A percentile compares a stretch with the other conserved stretches of the same genome.
Conservation (phyloP, 108 stramenopile species). For the Pseudonitzschia pungens region DNA sequence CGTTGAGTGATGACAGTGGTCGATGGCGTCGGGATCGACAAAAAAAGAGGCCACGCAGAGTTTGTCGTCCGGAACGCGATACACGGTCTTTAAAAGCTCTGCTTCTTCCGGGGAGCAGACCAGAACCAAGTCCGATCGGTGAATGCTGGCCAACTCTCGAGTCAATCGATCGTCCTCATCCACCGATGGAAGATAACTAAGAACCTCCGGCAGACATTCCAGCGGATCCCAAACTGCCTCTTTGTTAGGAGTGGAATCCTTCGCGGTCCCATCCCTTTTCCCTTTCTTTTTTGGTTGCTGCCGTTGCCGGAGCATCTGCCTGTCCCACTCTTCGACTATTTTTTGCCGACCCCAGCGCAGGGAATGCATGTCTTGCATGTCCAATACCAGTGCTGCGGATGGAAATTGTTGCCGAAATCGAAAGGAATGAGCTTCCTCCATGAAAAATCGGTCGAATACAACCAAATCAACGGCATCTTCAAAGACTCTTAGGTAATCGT, state of each 20-base stretch:
- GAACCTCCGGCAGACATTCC: conserved; percentile 8
- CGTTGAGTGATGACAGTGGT: background rate
- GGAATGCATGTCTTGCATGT: conserved; percentile 88
- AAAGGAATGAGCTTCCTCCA: conserved; percentile 77
- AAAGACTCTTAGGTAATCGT: background rate
- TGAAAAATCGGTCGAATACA: conserved; percentile 74
- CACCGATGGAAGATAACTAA: conserved; percentile 3
- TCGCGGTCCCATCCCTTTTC: background rate
- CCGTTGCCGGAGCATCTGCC: background rate
- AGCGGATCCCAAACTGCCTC: conserved; percentile 18
- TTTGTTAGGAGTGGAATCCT: too few species aligned
- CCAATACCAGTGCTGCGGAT: conserved; percentile 57
- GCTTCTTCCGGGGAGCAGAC: conserved; percentile 64
- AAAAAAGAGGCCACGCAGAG: conserved; percentile 62
- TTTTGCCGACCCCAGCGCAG: conserved; percentile 53
- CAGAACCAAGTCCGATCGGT: conserved; percentile 68
- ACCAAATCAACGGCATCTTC: conserved; percentile 23
- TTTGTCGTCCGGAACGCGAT: conserved; percentile 41
- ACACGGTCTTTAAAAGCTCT: conserved; percentile 31
- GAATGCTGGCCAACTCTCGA: conserved; percentile 67
- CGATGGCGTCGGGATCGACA: background rate
- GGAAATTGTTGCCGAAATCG: conserved; percentile 44
- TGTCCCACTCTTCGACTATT: conserved; percentile 37
- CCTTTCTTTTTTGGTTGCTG: background rate
- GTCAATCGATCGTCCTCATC: conserved; percentile 23